phyloP scores from a whole-genome alignment of 2,329 filamentous ascomycete species.

The Aspergillus brunneoviolaceus region DNA sequence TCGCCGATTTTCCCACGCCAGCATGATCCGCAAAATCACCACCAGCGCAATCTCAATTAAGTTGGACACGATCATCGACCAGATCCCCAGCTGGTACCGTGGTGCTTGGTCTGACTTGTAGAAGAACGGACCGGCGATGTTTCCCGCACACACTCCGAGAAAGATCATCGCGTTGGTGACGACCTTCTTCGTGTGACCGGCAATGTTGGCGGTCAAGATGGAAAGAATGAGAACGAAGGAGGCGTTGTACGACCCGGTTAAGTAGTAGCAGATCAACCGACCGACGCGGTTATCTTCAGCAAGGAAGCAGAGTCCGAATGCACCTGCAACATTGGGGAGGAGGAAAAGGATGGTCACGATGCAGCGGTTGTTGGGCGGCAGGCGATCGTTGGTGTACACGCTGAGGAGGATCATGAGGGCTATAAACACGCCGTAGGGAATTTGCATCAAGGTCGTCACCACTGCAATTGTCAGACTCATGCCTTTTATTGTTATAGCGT shows the following conservation, averaged over 20 bases:
- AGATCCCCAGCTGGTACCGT: slow-evolving; percentile 24
- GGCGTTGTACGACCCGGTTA: slow-evolving; percentile 31
- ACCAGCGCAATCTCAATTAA: slow-evolving; percentile 3
- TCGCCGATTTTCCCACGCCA: slow-evolving; percentile 5
- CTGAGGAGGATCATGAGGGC: slow-evolving; percentile 23
- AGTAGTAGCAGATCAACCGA: slow-evolving; percentile 25
- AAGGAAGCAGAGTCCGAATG: slow-evolving; percentile 21
- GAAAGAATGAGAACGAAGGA: slow-evolving; percentile 31
- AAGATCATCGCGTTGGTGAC: slow-evolving; percentile 30
- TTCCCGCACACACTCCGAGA: slow-evolving; percentile 27
- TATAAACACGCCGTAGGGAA: slow-evolving; percentile 38
- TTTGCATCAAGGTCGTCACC: slow-evolving; percentile 38
- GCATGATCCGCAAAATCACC: background rate
- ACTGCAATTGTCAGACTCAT: slow-evolving; percentile 23
- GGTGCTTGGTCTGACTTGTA: slow-evolving; percentile 28
- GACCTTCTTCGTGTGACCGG: slow-evolving; percentile 35
- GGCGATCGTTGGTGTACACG: slow-evolving; percentile 21
- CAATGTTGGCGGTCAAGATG: slow-evolving; percentile 31
- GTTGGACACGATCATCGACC: slow-evolving; percentile 20
- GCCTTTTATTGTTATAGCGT: slow-evolving; percentile 12
- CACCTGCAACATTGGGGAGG: slow-evolving; percentile 23
- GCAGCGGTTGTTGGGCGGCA: slow-evolving; percentile 23
- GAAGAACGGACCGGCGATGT: slow-evolving; percentile 31
- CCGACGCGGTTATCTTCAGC: slow-evolving; percentile 17
- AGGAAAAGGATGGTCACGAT: slow-evolving; percentile 22